A percentile compares a stretch with the other conserved stretches of the same genome.
Evolutionary conservation across 2,329 filamentous ascomycete species (phyloP).

Genomic region (Trichoderma koningii): DNA sequence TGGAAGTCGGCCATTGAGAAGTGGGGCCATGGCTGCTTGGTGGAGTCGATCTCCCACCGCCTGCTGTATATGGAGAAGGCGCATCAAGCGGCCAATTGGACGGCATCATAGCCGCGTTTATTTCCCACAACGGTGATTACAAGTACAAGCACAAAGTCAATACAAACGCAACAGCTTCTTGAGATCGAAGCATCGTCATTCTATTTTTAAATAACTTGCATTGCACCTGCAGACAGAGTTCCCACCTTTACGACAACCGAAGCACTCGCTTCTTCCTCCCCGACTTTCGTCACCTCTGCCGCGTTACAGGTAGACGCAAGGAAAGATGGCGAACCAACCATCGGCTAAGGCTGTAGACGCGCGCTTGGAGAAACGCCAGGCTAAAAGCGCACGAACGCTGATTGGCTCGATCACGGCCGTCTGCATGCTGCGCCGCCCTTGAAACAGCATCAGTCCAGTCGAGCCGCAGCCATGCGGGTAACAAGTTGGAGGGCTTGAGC

Average conservation of each 20-base stretch:
- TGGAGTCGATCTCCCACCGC: not conserved
- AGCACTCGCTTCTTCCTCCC: not conserved
- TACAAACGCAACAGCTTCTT: not conserved
- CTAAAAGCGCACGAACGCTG: not conserved
- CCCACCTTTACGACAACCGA: not conserved
- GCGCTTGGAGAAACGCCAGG: conserved; percentile 18
- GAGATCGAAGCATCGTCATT: not conserved
- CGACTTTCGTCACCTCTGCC: not conserved
- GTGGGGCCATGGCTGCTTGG: conserved; percentile 3
- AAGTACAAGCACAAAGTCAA: not conserved
- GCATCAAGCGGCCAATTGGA: not conserved
- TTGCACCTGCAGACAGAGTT: not conserved
- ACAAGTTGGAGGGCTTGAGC: too few species aligned
- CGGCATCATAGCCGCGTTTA: conserved; percentile 7
- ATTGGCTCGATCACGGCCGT: not conserved
- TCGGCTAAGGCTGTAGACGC: not conserved
- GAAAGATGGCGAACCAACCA: conserved; percentile 2
- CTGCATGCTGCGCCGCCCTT: conserved; percentile 20
- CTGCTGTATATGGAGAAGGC: not conserved
- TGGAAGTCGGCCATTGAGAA: not conserved
- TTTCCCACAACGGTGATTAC: too few species aligned
- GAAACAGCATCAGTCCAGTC: conserved; percentile 15
- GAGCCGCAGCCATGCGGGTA: too few species aligned
- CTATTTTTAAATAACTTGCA: conserved; percentile 8
- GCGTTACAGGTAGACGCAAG: not conserved